Base-by-base conservation (phyloP, 2,329 filamentous ascomycete species). In the Colletotrichum aenigma region DNA sequence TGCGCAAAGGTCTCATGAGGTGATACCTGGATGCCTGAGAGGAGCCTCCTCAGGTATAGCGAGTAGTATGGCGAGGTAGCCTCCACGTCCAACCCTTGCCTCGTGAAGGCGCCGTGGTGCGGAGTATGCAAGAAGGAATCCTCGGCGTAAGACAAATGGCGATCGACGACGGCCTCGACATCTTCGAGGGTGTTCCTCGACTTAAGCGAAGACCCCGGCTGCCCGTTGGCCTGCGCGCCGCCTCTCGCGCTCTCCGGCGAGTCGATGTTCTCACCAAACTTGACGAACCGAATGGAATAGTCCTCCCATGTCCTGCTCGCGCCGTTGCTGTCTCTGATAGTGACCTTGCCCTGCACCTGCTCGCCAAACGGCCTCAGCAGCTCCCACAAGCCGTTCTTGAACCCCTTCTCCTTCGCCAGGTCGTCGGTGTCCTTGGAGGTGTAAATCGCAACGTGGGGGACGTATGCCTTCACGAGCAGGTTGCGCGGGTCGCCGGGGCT, bases 1-100 rank as follows among this genome's bases (percentile, higher is more conserved):
- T 99, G 97, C 7, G 94, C 92, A 84, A 98, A 98, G 0, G 97
- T 97, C 85, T 99, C 97, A 80, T 98, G 96, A 1, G 96, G 93
- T 5, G 93, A 91, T 60, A 97, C 86, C 2, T 95, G 92, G 55
- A 96, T 87, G 16, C 94, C 93, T 1, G 96, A 98, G 10, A 99
- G 87, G 52, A 99, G 84, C 66, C 96, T 92, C 34, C 95, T 92
- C 62, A 99, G 85, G 82, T 98, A 98, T 9, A 98, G 86, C 43
- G 93, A 92, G 84, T 98, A 98, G 83, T 98, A 96, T 1, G 95
- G 94, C 13, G 94, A 96, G 1, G 93, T 90, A 15, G 87, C 84
- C 36, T 90, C 87, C 13, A 84, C 79, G 48, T 89, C 87, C n/a
- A 87, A 77, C 4, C 84, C 86, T 62, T 86, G 84, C 67, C 83